Evolutionary conservation across 768 basidiomycete genomes (phyloP).

Genomic region (Dendrothele bispora): DNA sequence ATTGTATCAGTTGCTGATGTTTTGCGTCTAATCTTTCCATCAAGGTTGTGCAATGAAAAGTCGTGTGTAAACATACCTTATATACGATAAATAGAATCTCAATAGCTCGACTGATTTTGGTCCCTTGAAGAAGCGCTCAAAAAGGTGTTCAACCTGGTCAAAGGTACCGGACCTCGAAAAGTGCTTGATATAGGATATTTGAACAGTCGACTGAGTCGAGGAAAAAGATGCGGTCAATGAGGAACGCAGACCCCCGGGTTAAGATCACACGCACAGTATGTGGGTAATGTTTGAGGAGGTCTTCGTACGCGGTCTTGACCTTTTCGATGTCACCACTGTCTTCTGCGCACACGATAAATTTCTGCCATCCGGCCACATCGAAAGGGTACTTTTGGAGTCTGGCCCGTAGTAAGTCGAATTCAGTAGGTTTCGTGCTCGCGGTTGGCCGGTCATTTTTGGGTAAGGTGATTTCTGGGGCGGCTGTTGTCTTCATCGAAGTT

Average conservation of each 20-base stretch:
- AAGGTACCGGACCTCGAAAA: conserved; percentile 66
- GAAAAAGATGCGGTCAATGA: too few relatives aligned
- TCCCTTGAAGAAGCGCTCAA: conserved; percentile 82
- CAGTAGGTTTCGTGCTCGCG: too few relatives aligned
- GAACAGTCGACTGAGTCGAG: conserved; percentile 64
- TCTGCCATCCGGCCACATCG: conserved; percentile 76
- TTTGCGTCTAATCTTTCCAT: conserved; percentile 14
- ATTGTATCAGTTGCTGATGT: conserved; percentile 73
- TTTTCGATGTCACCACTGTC: conserved; percentile 73
- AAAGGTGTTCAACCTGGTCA: conserved; percentile 78
- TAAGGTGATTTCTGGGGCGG: too few relatives aligned
- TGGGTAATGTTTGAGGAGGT: conserved; percentile 80
- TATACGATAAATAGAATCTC: conserved; percentile 92
- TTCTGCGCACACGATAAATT: conserved; percentile 76
- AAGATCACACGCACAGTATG: conserved; percentile 79
- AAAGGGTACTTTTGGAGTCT: conserved; percentile 63
- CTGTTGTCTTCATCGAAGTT: too few relatives aligned
- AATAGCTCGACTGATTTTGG: conserved; percentile 89
- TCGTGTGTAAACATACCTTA: conserved; percentile 54
- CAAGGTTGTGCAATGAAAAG: conserved; percentile 10
- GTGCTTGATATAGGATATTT: conserved; percentile 82
- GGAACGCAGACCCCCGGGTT: too few relatives aligned
- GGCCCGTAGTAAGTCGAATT: conserved; percentile 64
- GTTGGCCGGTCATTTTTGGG: too few relatives aligned
- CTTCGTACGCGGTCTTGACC: conserved; percentile 81